Evolutionary conservation across 805 yeast species (phyloP), one percentile per base, ranked within the genome.

Genomic region (Barnettozyma californica): DNA sequence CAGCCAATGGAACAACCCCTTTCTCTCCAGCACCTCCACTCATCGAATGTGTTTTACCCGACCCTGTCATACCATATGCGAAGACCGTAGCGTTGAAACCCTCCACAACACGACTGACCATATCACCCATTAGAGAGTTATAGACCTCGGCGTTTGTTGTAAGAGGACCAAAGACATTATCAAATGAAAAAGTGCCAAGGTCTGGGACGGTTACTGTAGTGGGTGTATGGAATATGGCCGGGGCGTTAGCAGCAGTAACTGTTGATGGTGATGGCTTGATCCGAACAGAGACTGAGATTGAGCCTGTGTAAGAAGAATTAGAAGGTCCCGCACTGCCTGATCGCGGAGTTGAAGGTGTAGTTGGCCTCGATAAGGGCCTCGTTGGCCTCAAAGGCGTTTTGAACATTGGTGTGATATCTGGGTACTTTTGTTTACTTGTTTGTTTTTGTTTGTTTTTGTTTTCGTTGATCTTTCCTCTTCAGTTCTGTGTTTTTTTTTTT

Each of bases 41-140:
- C 98, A 94, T 94, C 0, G 99, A 94, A 64, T 71, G 85, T 0
- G 98, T 92, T 62, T 94, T 94, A 5, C 99, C 99, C 0, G 97
- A 84, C 0, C 94, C 96, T 0, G 99, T 94, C 69, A 92, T 98
- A 2, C 99, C 99, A 62, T 94, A 92, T 0, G 98, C 97, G 64
- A 92, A 89, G 1, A 91, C 80, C 0, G 97, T 90, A 14, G 91
- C 91, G 60, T 89, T 89, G 64, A 69, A 91, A 0, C 96, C 97
- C 14, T 81, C 82, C 57, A 75, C 74, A 52, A 78, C 80, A 62
- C 74, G 78, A 53, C 61, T 69, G 35, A 75, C 81, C 64, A 76
- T 74, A 33, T 71, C 79, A 55, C 60, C 73, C 43, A 80, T 95
- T 43, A 73, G 70, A 13, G 65, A 63, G 18, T 68, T 68, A 63